Base-by-base conservation (phyloP, 2,329 filamentous ascomycete species). In the Allantophomopsis cytisporea region DNA sequence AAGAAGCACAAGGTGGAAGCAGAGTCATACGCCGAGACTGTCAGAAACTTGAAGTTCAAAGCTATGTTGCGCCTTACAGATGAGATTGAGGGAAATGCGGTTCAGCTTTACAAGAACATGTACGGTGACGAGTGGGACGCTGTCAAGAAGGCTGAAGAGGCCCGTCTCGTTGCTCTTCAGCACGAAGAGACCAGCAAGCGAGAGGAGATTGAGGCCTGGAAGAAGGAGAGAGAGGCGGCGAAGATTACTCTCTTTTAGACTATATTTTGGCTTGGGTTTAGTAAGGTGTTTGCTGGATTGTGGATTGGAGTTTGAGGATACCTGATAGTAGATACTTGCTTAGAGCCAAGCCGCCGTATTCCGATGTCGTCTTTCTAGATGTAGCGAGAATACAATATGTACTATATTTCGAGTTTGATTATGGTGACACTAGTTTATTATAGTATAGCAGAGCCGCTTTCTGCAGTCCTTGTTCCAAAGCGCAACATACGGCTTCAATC, bases 1-100 rank as follows among this genome's bases (percentile, higher is more conserved):
- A 52, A 50, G 44, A 56, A 53, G 36, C 52, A 50, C 32, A 57
- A 54, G 40, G 47, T 39, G 23, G 44, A 49, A 10, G 45, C 41
- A 15, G 45, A 47, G 36, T 14, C 14, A 14, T 10, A 8, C 6
- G 20, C 18, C 13, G n/a, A 16, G 36, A 17, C 28, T 10, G 51
- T 21, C 23, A 51, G 36, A 53, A 58, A 34, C 39, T 40, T 11
- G 51, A 52, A 16, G 55, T 58, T 7, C 46, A 45, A 38, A 40
- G 51, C 54, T n/a, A 46, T 45, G 5, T 11, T 34, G 14, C 16
- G 5, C 13, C 39, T 21, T 20, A 20, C 17, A 2, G 33, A 17
- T 14, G 40, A 49, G 3, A 51, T 53, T 41, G 45, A 50, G 4
- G 45, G 39, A n/a, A 46, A 48, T 8, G 56, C 51, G 10, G 44